Evolutionary conservation across 2,329 filamentous ascomycete species (phyloP), one percentile per base, ranked within the genome.

Genomic region (Ophiostoma himal-ulmi): DNA sequence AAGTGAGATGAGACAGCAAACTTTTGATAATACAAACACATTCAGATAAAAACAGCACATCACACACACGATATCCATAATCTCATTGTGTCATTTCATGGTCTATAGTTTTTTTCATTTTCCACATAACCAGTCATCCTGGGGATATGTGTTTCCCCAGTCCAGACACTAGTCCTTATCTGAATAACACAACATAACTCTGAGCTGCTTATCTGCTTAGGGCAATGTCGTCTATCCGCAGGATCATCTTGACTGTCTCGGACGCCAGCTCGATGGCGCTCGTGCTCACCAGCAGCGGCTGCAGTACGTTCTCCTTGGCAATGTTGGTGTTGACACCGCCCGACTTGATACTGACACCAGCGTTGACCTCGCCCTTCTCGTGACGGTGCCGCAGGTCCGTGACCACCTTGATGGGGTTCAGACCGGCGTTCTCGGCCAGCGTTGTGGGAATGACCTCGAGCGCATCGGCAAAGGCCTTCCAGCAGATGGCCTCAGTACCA

Each of bases 381-480:
- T 99, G 95, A 77, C 94, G 89, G 82, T 97, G 93, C 78, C 95
- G 88, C 77, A 99, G 83, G 77, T 98, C 95, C 36, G 95, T 99
- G 66, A 99, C 95, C 37, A 99, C 95, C 83, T 96, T 97, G 86
- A 99, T 99, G 79, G 92, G 94, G 85, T 99, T 99, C 74, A 99
- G 85, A 68, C 95, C 95, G 0, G 95, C 95, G 76, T 99, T 99
- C 83, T 99, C 95, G 0, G 95, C 96, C 75, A 99, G 85, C 1
- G 95, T 99, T 44, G 94, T 97, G 17, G 96, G 95, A 70, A 99
- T 92, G 60, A 99, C 92, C 82, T 99, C 95, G 83, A 99, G 91
- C 8, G 95, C 95, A 74, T 99, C 94, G 1, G 96, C 95, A 78
- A 99, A 99, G 0, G 94, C 94, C 83, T 97, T 98, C 92, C 93